Evolutionary conservation across 225 moss, liverwort and hornwort genomes (phyloP), one percentile per base, ranked within the genome.

Genomic region (Marchantia paleacea): DNA sequence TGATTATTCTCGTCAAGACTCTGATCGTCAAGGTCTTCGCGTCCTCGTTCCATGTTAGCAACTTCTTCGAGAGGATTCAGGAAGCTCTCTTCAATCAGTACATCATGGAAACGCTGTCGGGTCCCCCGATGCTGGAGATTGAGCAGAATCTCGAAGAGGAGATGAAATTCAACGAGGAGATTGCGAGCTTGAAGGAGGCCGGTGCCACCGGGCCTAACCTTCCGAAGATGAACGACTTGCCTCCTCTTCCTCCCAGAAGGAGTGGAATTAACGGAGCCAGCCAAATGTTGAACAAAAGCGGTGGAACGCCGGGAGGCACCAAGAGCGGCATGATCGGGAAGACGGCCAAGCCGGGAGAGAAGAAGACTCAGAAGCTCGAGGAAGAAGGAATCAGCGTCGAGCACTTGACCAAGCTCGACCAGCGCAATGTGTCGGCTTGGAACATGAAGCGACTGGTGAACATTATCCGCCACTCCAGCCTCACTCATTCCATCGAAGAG

Each of bases 401-500:
- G 1, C 78, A 85, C n/a, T 69, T 97, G 89, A 92, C 91, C 51
- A 95, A 87, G 82, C 86, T 97, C 10, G 93, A 97, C 80, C 82
- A 86, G 73, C 81, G 87, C 75, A 97, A 93, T 67, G 88, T 97
- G 30, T 97, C 97, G 10, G 93, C 97, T 14, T 97, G 93, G 88
- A 95, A 97, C 88, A 97, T 97, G 97, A 97, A 95, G 88, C 90
- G 95, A 22, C 90, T 97, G 39, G 81, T 97, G 54, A 91, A 95
- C 50, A 73, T 95, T 79, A 85, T 97, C 0, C 87, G 85, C 67
- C 71, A 87, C 55, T 92, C 95, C 0, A 97, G 95, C 6, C 80
- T 97, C 11, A 92, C 93, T 57, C 97, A 93, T 66, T 90, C 91
- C 8, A 84, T 97, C 11, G 95, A 91, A 65, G 87, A 85, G 10